Evolutionary conservation across 176 grass and related monocot genomes (phyloP), one percentile per base, ranked within the genome.

Genomic region (Bolboschoenus planiculmis): DNA sequence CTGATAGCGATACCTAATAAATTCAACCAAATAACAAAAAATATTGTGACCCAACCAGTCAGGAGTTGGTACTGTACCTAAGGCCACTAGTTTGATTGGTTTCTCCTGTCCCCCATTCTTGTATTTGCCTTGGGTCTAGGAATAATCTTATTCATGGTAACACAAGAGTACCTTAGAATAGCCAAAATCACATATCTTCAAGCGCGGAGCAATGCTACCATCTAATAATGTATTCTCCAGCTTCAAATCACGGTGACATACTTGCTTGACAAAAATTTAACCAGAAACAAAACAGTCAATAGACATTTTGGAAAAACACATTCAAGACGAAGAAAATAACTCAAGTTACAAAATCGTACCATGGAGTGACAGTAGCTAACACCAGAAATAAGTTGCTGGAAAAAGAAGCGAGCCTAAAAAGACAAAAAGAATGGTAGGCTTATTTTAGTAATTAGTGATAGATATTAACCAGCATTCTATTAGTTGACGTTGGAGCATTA

Each of bases 191-290:
- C 95, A 95, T 85, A 98, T 98, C 87, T 98, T 98, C 76, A 98
- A 82, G 56, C 95, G 95, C 63, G 95, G 95, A 82, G 95, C 95
- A 51, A 79, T 81, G 80, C 95, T 98, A 37, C 95, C 95, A 24
- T 98, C 90, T 56, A 98, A 86, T 46, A 98, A 78, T 70, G 95
- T 98, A 54, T 98, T 98, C 81, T 98, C 95, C 78, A 98, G 84
- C 82, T 95, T 98, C 84, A 98, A 87, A 86, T 98, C 95, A 84
- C 95, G 95, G 89, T 98, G 95, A 59, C 95, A 98, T 87, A 98
- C 92, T 98, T 98, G 92, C 95, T 98, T 91, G 78, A 93, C 73
- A 87, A 95, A 79, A 89, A 88, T 65, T 82, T 20, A 87, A 89
- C 82, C 85, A 37, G 8, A 65, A 64, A 30, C 81, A 18, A 40